Evolutionary conservation across 1,284 basidiomycete species (phyloP).

Genomic region (Puccinia brachypodii): DNA sequence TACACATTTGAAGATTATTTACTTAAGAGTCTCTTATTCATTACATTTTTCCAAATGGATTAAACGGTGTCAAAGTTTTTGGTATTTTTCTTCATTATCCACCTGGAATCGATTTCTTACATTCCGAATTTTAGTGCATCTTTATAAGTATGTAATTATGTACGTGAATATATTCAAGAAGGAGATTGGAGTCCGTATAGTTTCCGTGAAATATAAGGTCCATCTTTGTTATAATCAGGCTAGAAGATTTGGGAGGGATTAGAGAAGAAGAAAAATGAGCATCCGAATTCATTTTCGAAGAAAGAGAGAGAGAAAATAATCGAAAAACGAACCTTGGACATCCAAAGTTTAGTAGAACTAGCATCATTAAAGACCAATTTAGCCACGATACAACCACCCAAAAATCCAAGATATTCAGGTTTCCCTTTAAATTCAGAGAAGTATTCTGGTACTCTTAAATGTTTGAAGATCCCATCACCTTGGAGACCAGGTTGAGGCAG

Average conservation of each 20-base stretch:
- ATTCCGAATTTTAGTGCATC: not conserved
- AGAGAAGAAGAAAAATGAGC: not conserved
- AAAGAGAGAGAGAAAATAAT: not conserved
- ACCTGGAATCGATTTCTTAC: not conserved
- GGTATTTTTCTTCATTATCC: not conserved
- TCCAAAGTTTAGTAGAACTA: conserved; percentile 41
- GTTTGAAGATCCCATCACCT: conserved; percentile 24
- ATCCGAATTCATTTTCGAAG: not conserved
- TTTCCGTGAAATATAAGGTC: conserved; percentile 34
- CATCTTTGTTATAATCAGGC: conserved; percentile 44
- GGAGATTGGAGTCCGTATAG: conserved; percentile 9
- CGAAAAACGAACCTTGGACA: conserved; percentile 29
- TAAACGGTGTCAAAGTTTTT: not conserved
- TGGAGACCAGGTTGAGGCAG: not conserved
- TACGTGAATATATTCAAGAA: not conserved
- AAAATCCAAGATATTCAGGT: conserved; percentile 32
- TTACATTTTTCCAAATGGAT: no score
- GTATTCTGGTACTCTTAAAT: conserved; percentile 39
- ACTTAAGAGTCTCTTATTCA: no score
- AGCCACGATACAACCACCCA: conserved; percentile 40
- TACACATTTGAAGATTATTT: not conserved
- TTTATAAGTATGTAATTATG: not conserved
- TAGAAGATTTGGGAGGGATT: not conserved
- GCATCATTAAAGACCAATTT: conserved; percentile 43
- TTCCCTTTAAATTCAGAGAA: conserved; percentile 47